These are phyloP conservation scores for Aquanectria penicillioides DNA, from an alignment of 2,329 filamentous ascomycete species.

Conservation along the genomic window DNA sequence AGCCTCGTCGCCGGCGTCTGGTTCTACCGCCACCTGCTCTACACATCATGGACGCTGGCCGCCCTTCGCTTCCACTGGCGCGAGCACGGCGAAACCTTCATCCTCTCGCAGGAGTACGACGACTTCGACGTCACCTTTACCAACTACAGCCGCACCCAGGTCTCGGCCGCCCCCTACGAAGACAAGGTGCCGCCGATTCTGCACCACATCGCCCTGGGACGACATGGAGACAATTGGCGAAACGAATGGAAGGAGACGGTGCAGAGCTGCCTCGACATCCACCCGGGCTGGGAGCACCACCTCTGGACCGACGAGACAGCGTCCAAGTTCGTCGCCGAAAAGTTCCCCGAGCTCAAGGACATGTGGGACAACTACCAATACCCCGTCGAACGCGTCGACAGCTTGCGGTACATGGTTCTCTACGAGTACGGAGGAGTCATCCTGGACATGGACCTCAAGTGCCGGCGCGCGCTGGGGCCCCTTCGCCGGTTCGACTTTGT, in stretches of 20 bases:
- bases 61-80: neutral
- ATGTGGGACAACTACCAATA: constrained; percentile 76
- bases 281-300: constrained; percentile 79
- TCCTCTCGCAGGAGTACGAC: neutral
- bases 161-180: constrained; percentile 34
- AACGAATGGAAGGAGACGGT: constrained; percentile 73
- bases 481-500: neutral
- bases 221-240: constrained; percentile 74
- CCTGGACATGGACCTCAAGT: constrained; percentile 62
- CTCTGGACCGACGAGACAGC: constrained; percentile 78
- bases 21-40: neutral
- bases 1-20: too few relatives aligned
- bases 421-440: constrained; percentile 79
- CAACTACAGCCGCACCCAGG: neutral
- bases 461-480: neutral
- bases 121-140: neutral
- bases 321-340: constrained; percentile 72
- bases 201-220: constrained; percentile 74
- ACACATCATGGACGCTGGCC: neutral
- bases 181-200: constrained; percentile 78
- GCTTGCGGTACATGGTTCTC: constrained; percentile 79
- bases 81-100: neutral
- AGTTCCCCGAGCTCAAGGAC: constrained; percentile 78
- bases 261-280: constrained; percentile 72
- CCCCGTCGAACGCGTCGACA: constrained; percentile 77